These are phyloP conservation scores for Zasmidium cellare DNA, from an alignment of 2,329 filamentous ascomycete species.

Conservation along the genomic window DNA sequence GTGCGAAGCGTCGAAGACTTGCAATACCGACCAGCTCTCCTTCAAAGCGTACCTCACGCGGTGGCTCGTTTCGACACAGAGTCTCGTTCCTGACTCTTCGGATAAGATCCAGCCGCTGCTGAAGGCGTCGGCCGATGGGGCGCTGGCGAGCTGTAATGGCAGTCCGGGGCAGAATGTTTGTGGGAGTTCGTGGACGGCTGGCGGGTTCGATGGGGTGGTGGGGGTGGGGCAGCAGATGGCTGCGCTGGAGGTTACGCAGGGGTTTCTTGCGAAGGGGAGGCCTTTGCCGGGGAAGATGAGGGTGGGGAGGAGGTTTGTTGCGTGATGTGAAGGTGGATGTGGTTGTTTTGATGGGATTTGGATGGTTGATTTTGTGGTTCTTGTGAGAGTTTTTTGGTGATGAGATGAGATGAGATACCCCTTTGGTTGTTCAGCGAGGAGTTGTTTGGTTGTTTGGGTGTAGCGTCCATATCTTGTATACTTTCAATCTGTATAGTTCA, in stretches of 20 bases:
- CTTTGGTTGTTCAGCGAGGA: too few relatives aligned
- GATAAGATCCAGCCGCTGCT: constrained; percentile 14
- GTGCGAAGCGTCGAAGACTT: constrained; percentile 43
- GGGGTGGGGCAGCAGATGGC: constrained; percentile 60
- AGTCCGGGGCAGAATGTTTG: constrained; percentile 26
- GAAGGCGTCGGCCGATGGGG: constrained; percentile 50
- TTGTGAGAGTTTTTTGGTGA: too few relatives aligned
- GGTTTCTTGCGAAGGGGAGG: constrained; percentile 34
- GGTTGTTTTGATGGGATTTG: background rate
- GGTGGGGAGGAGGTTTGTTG: background rate
- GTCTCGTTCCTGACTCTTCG: constrained; percentile 1
- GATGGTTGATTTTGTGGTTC: background rate
- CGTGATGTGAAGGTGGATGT: background rate
- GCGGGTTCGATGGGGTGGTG: constrained; percentile 42
- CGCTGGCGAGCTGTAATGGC: constrained; percentile 24
- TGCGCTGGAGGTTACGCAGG: constrained; percentile 52
- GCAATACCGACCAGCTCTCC: constrained; percentile 46
- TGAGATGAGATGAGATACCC: too few relatives aligned
- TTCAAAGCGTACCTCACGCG: constrained; percentile 48
- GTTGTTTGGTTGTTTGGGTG: too few relatives aligned
- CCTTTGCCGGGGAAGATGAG: background rate
- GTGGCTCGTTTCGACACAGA: constrained; percentile 46
- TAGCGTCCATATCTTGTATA: too few relatives aligned
- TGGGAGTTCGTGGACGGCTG: constrained; percentile 41
- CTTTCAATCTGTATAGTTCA: too few relatives aligned